Conservation (phyloP, 495 filamentous ascomycete genomes). For the Apodospora peruviana region DNA sequence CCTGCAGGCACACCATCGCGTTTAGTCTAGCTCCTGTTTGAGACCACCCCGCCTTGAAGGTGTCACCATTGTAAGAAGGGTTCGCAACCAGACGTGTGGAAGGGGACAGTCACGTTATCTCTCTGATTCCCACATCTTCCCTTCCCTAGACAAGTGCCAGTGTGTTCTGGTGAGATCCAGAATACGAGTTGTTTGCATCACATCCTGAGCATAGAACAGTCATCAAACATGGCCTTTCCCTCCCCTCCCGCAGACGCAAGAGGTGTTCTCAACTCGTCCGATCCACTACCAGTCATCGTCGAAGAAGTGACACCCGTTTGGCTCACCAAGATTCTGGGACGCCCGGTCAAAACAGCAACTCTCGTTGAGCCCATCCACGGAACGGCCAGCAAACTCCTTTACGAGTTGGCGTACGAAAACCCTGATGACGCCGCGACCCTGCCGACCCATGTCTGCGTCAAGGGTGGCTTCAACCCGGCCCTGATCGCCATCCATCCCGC, state of each 20-base stretch:
- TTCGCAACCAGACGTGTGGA: no score
- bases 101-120: no score
- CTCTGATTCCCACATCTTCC: no score
- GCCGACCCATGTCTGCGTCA: constrained; percentile 7
- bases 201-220: no score
- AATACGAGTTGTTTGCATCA: no score
- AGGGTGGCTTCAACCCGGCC: constrained; percentile 12
- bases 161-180: no score
- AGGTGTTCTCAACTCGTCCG: constrained; percentile 1
- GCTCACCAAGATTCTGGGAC: constrained; percentile 7
- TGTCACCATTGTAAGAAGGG: no score
- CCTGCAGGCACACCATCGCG: no score
- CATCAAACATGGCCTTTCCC: no score
- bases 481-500: constrained; percentile 7
- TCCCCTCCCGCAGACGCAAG: background rate
- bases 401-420: constrained; percentile 3
- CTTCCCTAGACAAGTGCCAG: no score
- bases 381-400: constrained; percentile 5
- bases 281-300: constrained; percentile 2
- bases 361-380: constrained; percentile 9
- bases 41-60: no score
- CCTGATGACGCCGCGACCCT: background rate
- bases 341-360: background rate
- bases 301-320: constrained; percentile 8
- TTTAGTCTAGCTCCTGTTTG: no score